These are phyloP conservation scores for Heritiera littoralis DNA, from an alignment of 345 rosid genomes.

Conservation along the genomic window DNA sequence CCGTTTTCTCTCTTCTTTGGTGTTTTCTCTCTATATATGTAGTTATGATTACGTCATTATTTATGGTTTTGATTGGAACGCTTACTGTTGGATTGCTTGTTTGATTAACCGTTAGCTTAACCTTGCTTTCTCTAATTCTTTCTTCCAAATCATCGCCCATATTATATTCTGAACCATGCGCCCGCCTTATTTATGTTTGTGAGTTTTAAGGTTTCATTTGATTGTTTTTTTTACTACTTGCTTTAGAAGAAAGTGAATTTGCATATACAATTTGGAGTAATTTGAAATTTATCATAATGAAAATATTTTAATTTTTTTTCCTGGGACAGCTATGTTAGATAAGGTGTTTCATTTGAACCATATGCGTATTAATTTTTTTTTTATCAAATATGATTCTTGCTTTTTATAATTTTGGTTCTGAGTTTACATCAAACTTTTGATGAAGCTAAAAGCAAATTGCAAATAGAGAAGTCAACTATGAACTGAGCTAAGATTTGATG, in stretches of 20 bases:
- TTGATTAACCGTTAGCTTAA: background rate
- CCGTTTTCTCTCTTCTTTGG: background rate
- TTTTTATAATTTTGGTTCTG: background rate
- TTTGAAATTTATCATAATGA: background rate
- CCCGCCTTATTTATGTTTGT: background rate
- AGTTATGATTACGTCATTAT: background rate
- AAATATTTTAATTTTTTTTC: background rate
- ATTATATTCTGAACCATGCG: background rate
- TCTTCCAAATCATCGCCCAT: background rate
- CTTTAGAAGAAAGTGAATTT: conserved; percentile 3
- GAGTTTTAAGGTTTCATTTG: background rate
- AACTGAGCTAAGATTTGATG: background rate
- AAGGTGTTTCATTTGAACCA: background rate
- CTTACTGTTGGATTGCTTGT: background rate
- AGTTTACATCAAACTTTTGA: background rate
- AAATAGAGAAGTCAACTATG: background rate
- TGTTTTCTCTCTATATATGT: background rate
- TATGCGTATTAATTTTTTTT: background rate
- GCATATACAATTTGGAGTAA: background rate
- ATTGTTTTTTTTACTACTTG: background rate
- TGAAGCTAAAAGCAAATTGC: background rate
- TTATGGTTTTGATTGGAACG: conserved; percentile 1
- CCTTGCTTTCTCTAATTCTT: background rate
- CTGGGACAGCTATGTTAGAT: background rate
- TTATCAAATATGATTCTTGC: background rate